Percentiles rank a stretch among this genome's conserved stretches.
These are phyloP conservation scores for Corymbia citriodora DNA, from an alignment of 441 rosid species.

Conservation along the genomic window DNA sequence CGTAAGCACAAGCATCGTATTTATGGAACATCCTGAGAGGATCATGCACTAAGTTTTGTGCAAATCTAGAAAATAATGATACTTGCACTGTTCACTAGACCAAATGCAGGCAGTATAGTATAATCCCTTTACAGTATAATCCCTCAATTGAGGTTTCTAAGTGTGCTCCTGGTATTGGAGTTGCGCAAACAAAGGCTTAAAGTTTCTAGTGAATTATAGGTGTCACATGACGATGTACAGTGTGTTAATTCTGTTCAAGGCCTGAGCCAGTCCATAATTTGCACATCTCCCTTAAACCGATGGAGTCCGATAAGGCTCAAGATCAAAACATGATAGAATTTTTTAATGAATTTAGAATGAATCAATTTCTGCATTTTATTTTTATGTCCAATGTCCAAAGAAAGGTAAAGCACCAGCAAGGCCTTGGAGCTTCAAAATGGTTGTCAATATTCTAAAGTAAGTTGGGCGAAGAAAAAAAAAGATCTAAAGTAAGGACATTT, in stretches of 20 bases:
- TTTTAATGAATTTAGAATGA: neutral
- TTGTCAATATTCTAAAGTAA: neutral
- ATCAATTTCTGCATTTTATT: neutral
- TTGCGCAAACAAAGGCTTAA: neutral
- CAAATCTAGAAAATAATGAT: neutral
- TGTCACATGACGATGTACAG: neutral
- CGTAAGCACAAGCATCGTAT: neutral
- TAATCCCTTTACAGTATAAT: neutral
- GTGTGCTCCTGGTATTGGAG: neutral
- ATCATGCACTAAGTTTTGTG: neutral
- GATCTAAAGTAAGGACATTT: neutral
- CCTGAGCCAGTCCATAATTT: neutral
- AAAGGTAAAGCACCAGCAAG: neutral
- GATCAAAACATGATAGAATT: neutral
- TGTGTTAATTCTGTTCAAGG: neutral
- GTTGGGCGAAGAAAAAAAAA: neutral
- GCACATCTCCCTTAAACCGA: neutral
- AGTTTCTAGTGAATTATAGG: neutral
- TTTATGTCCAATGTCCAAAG: neutral
- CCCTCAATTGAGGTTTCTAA: neutral
- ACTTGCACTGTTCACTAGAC: neutral
- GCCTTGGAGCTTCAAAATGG: neutral
- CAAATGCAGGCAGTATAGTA: neutral
- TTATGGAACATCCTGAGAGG: neutral
- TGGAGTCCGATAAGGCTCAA: neutral